These are phyloP conservation scores for Lactarius deliciosus DNA, from an alignment of 768 basidiomycete species.

Conservation along the genomic window DNA sequence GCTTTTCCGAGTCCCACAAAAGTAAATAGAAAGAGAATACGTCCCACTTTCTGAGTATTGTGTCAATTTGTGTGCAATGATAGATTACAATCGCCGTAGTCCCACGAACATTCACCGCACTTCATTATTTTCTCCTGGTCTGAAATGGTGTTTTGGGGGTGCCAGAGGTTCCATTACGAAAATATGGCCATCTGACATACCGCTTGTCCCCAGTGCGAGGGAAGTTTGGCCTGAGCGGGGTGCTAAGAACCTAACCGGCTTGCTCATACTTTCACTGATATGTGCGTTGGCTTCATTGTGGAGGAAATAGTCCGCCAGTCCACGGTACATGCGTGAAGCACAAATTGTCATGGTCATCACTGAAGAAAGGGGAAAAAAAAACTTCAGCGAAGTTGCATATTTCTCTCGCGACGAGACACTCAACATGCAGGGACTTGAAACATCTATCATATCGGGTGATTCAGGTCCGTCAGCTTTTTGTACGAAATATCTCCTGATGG, in stretches of 20 bases:
- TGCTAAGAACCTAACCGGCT: not conserved
- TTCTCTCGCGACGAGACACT: not conserved
- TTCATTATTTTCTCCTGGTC: not conserved
- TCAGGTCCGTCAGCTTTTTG: not conserved
- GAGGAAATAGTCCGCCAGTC: not conserved
- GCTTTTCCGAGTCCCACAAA: too few species aligned
- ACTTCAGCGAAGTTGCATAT: not conserved
- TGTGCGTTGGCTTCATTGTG: not conserved
- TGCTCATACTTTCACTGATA: not conserved
- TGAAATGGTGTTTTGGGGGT: not conserved
- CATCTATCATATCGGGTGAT: slow-evolving; percentile 2
- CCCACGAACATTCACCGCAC: not conserved
- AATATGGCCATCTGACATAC: not conserved
- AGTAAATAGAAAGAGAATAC: too few species aligned
- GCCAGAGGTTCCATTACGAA: not conserved
- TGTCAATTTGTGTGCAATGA: too few species aligned
- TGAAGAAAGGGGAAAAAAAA: not conserved
- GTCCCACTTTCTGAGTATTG: not conserved
- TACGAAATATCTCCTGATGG: not conserved
- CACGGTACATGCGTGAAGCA: slow-evolving; percentile 7
- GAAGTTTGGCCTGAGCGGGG: not conserved
- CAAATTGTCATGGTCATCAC: not conserved
- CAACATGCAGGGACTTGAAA: slow-evolving; percentile 7
- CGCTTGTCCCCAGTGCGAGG: not conserved
- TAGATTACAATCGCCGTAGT: too few species aligned